Conservation (phyloP, 306 rosid species). For the Acacia confusa region DNA sequence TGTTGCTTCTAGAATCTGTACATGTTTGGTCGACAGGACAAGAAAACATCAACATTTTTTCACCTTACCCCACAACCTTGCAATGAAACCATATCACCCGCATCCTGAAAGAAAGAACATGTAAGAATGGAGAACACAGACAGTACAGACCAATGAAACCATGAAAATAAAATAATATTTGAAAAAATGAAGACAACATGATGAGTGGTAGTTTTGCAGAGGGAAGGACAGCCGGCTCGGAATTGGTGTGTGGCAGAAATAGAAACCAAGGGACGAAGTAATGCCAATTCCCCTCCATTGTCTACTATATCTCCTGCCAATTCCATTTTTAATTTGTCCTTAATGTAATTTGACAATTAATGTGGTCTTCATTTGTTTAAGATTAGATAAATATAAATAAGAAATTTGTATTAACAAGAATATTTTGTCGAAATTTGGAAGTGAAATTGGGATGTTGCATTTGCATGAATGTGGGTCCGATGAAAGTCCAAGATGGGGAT, state of each 20-base stretch:
- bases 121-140: background rate
- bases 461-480: too few species aligned
- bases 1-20: background rate
- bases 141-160: background rate
- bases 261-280: slow-evolving; percentile 27
- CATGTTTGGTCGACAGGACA: background rate
- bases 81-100: background rate
- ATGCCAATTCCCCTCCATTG: slow-evolving; percentile 33
- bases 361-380: background rate
- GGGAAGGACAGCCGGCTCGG: slow-evolving; percentile 34
- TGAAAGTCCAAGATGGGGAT: too few species aligned
- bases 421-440: too few species aligned
- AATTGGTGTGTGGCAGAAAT: slow-evolving; percentile 20
- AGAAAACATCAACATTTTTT: background rate
- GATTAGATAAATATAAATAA: too few species aligned
- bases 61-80: background rate
- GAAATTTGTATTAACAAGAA: too few species aligned
- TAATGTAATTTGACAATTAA: background rate
- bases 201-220: slow-evolving; percentile 21
- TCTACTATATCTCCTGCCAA: slow-evolving; percentile 25
- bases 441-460: too few species aligned
- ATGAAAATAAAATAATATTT: background rate
- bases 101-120: background rate
- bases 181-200: background rate
- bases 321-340: too few species aligned